Percentiles rank a stretch among this genome's conserved stretches.
These are phyloP conservation scores for Ceratobasidium sp. DNA, from an alignment of 1,284 basidiomycete species.

Conservation along the genomic window DNA sequence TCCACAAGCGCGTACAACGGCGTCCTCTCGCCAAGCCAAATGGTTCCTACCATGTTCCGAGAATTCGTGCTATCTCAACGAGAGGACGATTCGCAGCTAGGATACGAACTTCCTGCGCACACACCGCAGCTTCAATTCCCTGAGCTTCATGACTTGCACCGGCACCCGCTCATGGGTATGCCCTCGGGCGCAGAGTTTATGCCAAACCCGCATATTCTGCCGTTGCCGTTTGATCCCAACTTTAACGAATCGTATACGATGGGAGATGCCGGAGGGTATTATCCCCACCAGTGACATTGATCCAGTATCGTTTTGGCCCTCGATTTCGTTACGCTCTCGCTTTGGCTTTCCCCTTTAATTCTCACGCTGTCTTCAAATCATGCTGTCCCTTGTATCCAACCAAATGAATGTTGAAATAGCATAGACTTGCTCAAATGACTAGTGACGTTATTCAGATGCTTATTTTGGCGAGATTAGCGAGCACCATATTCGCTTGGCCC, in stretches of 20 bases:
- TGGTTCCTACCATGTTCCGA: conserved; percentile 19
- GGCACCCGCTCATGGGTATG: conserved; percentile 41
- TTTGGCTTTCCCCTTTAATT: no score
- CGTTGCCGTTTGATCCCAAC: conserved; percentile 40
- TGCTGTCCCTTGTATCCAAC: no score
- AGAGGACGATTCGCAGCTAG: conserved; percentile 8
- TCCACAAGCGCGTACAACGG: background rate
- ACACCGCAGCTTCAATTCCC: conserved; percentile 16
- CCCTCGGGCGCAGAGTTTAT: conserved; percentile 29
- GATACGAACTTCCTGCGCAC: conserved; percentile 5
- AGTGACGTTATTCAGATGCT: no score
- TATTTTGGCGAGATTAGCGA: background rate
- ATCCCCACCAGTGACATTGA: conserved; percentile 1
- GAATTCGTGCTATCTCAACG: conserved; percentile 33
- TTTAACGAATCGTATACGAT: conserved; percentile 23
- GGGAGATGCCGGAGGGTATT: background rate
- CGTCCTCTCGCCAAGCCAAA: conserved; percentile 6
- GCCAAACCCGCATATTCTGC: conserved; percentile 27
- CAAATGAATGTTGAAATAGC: no score
- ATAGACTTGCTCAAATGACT: background rate
- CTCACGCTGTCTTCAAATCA: no score
- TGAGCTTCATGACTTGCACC: conserved; percentile 31
- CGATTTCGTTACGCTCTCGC: no score
- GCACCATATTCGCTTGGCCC: no score
- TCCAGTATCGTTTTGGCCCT: no score